Conservation (phyloP, 2,329 filamentous ascomycete species). For the Annulohypoxylon truncatum region DNA sequence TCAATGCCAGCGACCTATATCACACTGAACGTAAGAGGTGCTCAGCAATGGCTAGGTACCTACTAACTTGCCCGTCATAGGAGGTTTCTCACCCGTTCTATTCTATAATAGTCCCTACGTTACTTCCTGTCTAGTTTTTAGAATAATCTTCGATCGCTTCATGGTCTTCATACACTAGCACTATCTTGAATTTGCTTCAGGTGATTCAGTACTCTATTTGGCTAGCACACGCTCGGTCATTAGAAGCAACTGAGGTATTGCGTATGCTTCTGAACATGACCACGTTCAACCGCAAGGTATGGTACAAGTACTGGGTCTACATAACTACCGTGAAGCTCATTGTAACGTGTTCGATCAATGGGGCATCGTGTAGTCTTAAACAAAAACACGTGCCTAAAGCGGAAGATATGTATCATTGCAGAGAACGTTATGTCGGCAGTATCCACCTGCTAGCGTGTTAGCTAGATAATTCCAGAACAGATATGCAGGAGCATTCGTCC, state of each 20-base stretch:
- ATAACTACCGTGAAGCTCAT: not conserved
- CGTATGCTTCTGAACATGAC: not conserved
- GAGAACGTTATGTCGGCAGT: not conserved
- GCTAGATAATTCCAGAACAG: not conserved
- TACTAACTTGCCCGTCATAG: slow-evolving; percentile 41
- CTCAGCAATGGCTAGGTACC: slow-evolving; percentile 63
- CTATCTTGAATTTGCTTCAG: slow-evolving; percentile 52
- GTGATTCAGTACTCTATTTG: slow-evolving; percentile 51
- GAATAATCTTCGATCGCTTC: slow-evolving; percentile 61
- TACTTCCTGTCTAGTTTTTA: slow-evolving; percentile 48
- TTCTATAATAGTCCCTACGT: slow-evolving; percentile 55
- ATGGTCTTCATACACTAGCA: slow-evolving; percentile 63
- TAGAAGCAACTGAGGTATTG: not conserved
- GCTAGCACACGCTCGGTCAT: not conserved
- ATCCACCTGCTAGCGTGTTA: not conserved
- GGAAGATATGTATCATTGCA: not conserved
- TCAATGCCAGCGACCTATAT: slow-evolving; percentile 43
- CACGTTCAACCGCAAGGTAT: not conserved
- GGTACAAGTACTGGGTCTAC: not conserved
- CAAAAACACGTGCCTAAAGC: not conserved
- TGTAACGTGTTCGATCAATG: not conserved
- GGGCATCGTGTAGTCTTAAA: not conserved
- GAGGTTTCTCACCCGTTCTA: slow-evolving; percentile 55
- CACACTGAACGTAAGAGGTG: slow-evolving; percentile 68
- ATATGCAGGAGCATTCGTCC: not conserved